phyloP scores from a whole-genome alignment of 2,329 filamentous ascomycete genomes.

The Eutypa lata region DNA sequence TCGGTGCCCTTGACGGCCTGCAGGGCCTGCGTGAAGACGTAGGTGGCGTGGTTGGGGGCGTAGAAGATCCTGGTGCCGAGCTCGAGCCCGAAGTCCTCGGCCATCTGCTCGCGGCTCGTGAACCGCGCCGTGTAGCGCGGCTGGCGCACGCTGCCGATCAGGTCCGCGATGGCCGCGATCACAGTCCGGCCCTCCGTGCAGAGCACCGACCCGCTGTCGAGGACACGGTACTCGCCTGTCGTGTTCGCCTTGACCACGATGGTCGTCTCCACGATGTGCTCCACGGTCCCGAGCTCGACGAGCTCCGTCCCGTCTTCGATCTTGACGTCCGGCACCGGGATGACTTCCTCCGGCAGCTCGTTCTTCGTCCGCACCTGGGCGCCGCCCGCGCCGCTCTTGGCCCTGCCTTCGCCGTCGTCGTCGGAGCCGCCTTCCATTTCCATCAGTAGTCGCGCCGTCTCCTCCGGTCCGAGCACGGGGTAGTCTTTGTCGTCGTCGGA shows the following conservation, averaged over 20 bases:
- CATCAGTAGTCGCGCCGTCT: slow-evolving; percentile 84
- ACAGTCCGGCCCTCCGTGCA: slow-evolving; percentile 73
- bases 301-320: slow-evolving; percentile 76
- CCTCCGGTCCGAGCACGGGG: slow-evolving; percentile 73
- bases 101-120: slow-evolving; percentile 64
- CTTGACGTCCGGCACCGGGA: slow-evolving; percentile 74
- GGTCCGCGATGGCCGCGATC: slow-evolving; percentile 79
- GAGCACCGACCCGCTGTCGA: slow-evolving; percentile 80
- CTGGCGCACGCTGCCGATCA: slow-evolving; percentile 79
- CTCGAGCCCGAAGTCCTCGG: slow-evolving; percentile 63
- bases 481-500: slow-evolving; percentile 53
- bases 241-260: slow-evolving; percentile 75
- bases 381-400: slow-evolving; percentile 37
- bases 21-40: slow-evolving; percentile 82
- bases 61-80: slow-evolving; percentile 75
- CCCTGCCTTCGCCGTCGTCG: slow-evolving; percentile 63
- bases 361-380: slow-evolving; percentile 74
- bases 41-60: slow-evolving; percentile 72
- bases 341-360: slow-evolving; percentile 62
- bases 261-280: slow-evolving; percentile 75
- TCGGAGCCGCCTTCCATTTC: slow-evolving; percentile 76
- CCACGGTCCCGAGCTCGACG: slow-evolving; percentile 69
- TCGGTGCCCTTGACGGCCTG: slow-evolving; percentile 83
- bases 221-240: slow-evolving; percentile 77
- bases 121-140: slow-evolving; percentile 85